Evolutionary conservation across 2,329 filamentous ascomycete genomes (phyloP).

Genomic region (Elsinoe necatrix): DNA sequence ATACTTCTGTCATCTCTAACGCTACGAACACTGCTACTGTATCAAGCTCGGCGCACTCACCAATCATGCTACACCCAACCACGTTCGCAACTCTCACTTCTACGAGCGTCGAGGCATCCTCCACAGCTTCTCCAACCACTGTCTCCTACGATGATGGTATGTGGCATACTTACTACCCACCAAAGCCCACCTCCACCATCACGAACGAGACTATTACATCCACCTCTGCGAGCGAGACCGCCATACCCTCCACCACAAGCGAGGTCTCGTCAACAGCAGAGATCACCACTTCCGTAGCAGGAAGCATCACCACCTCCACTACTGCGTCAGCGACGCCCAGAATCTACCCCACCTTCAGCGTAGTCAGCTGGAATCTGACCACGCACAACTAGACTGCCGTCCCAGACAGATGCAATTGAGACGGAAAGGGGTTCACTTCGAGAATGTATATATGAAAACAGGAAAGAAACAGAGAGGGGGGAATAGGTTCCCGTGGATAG

Average conservation of each 20-base stretch:
- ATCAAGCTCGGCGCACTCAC: neutral
- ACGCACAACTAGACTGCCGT: neutral
- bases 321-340: neutral
- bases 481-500: neutral
- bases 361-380: conserved; percentile 16
- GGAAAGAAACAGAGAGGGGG: neutral
- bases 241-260: neutral
- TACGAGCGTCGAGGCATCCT: neutral
- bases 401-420: neutral
- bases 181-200: neutral
- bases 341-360: conserved; percentile 9
- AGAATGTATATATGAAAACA: neutral
- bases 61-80: conserved; percentile 1
- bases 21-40: neutral
- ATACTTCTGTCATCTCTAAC: neutral
- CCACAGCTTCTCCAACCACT: conserved; percentile 21
- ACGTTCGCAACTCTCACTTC: conserved; percentile 3
- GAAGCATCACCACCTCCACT: neutral
- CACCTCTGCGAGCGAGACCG: neutral
- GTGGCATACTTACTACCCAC: conserved; percentile 33
- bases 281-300: neutral
- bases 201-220: neutral
- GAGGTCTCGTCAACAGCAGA: neutral
- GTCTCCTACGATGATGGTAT: conserved; percentile 31
- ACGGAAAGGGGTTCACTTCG: neutral